These are phyloP conservation scores for Cladosporium sp. DNA, from an alignment of 2,329 filamentous ascomycete species.

Conservation along the genomic window DNA sequence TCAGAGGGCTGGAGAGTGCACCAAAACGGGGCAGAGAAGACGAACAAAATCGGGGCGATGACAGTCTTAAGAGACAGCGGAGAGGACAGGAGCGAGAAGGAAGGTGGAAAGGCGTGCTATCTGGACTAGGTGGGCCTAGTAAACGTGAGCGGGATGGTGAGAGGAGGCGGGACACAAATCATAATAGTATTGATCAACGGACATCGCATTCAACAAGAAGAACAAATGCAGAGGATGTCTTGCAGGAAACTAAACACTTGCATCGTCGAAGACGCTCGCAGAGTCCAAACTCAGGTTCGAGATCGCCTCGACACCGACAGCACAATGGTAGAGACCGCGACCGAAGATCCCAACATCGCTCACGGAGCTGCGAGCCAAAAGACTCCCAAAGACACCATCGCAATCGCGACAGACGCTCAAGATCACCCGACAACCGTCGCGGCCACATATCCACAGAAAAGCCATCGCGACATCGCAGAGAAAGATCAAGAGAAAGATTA, in stretches of 20 bases:
- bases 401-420: neutral
- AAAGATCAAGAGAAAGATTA: too few species aligned
- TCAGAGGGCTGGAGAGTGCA: conserved; percentile 51
- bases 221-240: neutral
- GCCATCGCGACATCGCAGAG: neutral
- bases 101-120: conserved; percentile 19
- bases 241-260: neutral
- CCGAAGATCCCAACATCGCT: neutral
- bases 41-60: neutral
- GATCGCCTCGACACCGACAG: conserved; percentile 1
- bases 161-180: neutral
- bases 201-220: neutral
- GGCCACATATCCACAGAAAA: neutral
- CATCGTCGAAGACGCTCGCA: conserved; percentile 1
- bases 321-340: neutral
- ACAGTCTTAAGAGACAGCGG: neutral
- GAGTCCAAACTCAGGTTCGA: conserved; percentile 7
- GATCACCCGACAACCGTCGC: neutral
- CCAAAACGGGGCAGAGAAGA: conserved; percentile 21
- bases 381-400: neutral
- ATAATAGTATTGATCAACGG: neutral
- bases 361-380: neutral
- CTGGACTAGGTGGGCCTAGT: conserved; percentile 14
- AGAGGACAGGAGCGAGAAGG: conserved; percentile 16
- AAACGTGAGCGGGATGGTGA: neutral